A percentile compares a stretch with the other conserved stretches of the same genome.
phyloP scores from a whole-genome alignment of 257 asterid genomes.

The Solanum habrochaites region DNA sequence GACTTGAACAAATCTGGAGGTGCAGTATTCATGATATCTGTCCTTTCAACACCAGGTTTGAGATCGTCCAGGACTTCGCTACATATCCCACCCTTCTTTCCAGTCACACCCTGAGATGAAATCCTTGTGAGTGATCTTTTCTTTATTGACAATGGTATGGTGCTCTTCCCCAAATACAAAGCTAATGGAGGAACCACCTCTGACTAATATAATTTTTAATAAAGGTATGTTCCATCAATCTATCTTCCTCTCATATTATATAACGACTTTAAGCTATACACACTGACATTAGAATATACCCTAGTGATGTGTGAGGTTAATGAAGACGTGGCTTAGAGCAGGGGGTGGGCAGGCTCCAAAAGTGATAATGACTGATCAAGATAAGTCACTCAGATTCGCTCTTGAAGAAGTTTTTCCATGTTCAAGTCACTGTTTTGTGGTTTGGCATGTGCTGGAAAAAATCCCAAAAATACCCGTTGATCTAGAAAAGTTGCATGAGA shows the following conservation, averaged over 20 bases:
- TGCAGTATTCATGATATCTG: background rate
- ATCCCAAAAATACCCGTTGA: too few species aligned
- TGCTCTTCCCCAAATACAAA: constrained; percentile 50
- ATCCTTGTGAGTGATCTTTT: constrained; percentile 44
- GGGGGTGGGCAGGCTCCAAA: too few species aligned
- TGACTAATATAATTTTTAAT: background rate
- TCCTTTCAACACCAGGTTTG: constrained; percentile 3
- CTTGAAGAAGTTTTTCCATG: too few species aligned
- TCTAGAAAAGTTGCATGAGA: too few species aligned
- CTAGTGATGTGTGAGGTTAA: background rate
- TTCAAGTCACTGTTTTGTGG: too few species aligned
- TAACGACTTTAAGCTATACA: background rate
- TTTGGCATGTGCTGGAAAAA: too few species aligned
- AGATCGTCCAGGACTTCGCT: background rate
- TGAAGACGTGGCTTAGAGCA: too few species aligned
- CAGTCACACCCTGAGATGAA: constrained; percentile 3
- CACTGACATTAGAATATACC: background rate
- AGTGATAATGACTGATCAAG: too few species aligned
- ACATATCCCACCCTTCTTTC: too few species aligned
- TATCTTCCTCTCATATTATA: background rate
- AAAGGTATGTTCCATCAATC: background rate
- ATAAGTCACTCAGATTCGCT: too few species aligned
- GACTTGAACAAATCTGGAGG: background rate
- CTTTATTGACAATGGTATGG: constrained; percentile 45
- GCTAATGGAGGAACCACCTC: constrained; percentile 8